Evolutionary conservation across 2,329 filamentous ascomycete genomes (phyloP), one percentile per base, ranked within the genome.

Genomic region (Fusarium coffeatum): DNA sequence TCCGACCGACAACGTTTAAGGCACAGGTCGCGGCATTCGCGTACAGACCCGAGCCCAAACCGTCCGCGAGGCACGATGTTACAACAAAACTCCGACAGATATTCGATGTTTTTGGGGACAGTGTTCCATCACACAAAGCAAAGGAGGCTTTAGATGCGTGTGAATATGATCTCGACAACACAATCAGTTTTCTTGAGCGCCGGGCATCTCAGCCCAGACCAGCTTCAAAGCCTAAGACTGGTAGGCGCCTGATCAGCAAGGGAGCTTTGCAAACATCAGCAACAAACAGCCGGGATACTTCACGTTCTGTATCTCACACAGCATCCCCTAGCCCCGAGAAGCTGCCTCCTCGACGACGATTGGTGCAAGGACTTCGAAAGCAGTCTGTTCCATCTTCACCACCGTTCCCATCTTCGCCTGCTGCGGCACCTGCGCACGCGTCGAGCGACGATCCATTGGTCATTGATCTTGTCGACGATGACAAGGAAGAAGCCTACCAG

Each of bases 1-100:
- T 89, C 22, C 88, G 85, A 16, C 91, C 89, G 0, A 90, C 91
- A 30, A 81, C 80, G 18, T 87, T 87, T 72, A 81, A 79, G 67
- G 76, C 80, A 41, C 81, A 82, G 68, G 73, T 83, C 43, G 77
- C 79, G 23, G 66, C 75, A n/a, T 79, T 78, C 69, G 65, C 77
- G 23, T 88, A 90, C 59, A 84, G 88, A 28, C 83, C 86, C 53
- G 80, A 82, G 43, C 76, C 78, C 20, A 77, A 83, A 41, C 78
- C n/a, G 80, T 45, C 80, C 64, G 43, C 61, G 80, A 37, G 86
- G 60, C 25, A 75, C 71, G 48, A 23, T 25, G 48, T 37, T 22
- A 41, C 27, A 41, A 70, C 58, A 30, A 80, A 76, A 49, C 61
- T 83, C 28, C 75, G 77, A 16, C 79, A 81, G 55, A 76, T 83